A percentile compares a stretch with the other conserved stretches of the same genome.
These are phyloP conservation scores for Paramecium caudatum DNA, from an alignment of 73 alveolate species.

Conservation along the genomic window DNA sequence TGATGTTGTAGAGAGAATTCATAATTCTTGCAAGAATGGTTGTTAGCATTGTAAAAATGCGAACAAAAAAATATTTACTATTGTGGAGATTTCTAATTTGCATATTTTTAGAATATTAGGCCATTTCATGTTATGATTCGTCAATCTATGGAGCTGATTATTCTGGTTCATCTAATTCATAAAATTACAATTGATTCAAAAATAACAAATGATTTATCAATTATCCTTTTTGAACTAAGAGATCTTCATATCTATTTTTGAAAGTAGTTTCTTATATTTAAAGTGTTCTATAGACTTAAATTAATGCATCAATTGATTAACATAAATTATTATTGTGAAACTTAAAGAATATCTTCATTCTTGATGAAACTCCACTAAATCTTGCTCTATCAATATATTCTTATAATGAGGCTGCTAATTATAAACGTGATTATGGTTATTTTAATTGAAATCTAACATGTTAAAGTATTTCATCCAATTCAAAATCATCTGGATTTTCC, in stretches of 20 bases:
- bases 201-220: not conserved
- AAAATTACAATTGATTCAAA: constrained; percentile 8
- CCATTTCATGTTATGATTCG: constrained; percentile 44
- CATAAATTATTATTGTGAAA: constrained; percentile 49
- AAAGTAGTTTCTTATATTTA: constrained; percentile 14
- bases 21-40: constrained; percentile 25
- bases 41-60: constrained; percentile 63
- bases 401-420: not conserved
- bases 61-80: constrained; percentile 39
- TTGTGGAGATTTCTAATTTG: constrained; percentile 1
- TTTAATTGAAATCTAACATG: constrained; percentile 21
- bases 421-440: not conserved
- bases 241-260: constrained; percentile 49
- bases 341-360: constrained; percentile 60
- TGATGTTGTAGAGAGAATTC: not conserved
- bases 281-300: constrained; percentile 33
- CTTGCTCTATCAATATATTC: constrained; percentile 69
- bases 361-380: constrained; percentile 48
- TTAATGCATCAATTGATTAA: not conserved
- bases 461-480: constrained; percentile 26
- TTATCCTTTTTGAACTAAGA: not conserved
- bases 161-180: constrained; percentile 51
- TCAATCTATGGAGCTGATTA: constrained; percentile 2
- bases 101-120: not conserved
- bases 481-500: constrained; percentile 51